phyloP scores from a whole-genome alignment of 140 eudicot species.

The Flaveria floridana region DNA sequence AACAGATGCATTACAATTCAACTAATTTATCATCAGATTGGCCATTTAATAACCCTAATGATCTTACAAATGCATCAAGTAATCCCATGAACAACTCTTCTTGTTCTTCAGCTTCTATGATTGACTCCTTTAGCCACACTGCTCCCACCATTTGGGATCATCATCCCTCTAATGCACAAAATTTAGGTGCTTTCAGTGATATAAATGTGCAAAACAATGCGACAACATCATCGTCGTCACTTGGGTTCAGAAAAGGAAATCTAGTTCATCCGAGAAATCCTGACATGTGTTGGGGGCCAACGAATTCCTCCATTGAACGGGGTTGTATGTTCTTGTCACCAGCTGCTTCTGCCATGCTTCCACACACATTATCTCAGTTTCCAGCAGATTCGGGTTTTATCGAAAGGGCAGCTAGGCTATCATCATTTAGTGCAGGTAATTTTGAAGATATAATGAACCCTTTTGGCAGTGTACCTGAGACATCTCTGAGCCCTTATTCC shows the following conservation, averaged over 20 bases:
- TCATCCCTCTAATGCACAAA: slow-evolving; percentile 45
- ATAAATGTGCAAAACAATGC: slow-evolving; percentile 49
- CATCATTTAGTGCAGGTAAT: slow-evolving; percentile 78
- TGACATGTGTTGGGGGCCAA: slow-evolving; percentile 48
- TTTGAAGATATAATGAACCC: slow-evolving; percentile 66
- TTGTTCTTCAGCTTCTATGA: slow-evolving; percentile 48
- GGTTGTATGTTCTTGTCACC: slow-evolving; percentile 53
- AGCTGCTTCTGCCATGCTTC: slow-evolving; percentile 45
- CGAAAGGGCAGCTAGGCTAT: slow-evolving; percentile 72
- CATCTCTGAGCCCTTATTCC: slow-evolving; percentile 42
- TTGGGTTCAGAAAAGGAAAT: slow-evolving; percentile 44
- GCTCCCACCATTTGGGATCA: slow-evolving; percentile 46
- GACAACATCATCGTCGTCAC: slow-evolving; percentile 43
- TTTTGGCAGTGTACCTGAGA: slow-evolving; percentile 44
- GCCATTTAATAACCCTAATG: slow-evolving; percentile 48
- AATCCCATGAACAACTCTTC: slow-evolving; percentile 48
- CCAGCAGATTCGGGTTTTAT: slow-evolving; percentile 83
- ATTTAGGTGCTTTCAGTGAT: slow-evolving; percentile 48
- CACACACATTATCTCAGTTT: slow-evolving; percentile 70
- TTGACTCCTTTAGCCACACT: slow-evolving; percentile 39
- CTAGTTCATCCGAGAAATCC: slow-evolving; percentile 38
- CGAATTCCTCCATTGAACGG: slow-evolving; percentile 48
- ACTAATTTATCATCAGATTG: slow-evolving; percentile 54
- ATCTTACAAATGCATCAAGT: slow-evolving; percentile 48
- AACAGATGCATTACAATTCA: slow-evolving; percentile 46